These are phyloP conservation scores for Arthrinium phaeospermum DNA, from an alignment of 2,329 filamentous ascomycete species.

Conservation along the genomic window DNA sequence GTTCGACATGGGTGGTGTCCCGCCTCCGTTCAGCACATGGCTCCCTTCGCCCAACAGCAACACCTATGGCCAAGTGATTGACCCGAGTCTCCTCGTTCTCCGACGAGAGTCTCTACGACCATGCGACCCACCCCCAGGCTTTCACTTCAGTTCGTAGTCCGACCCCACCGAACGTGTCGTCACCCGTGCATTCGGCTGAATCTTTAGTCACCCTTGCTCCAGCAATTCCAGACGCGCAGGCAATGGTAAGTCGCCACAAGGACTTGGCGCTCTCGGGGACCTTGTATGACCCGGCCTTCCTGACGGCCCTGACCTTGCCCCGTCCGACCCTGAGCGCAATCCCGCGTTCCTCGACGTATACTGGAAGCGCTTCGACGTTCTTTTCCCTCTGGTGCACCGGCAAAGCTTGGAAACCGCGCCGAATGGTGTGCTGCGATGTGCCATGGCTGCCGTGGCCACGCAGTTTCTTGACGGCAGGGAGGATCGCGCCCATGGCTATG, in stretches of 20 bases:
- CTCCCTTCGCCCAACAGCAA: constrained; percentile 35
- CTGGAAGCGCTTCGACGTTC: constrained; percentile 56
- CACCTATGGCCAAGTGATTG: constrained; percentile 42
- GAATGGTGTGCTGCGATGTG: constrained; percentile 54
- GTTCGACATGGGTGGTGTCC: neutral
- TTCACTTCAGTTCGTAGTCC: constrained; percentile 55
- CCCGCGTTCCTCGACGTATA: constrained; percentile 57
- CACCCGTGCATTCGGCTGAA: constrained; percentile 53
- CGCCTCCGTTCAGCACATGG: neutral
- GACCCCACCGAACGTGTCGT: constrained; percentile 51
- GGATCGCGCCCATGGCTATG: constrained; percentile 55
- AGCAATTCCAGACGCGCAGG: constrained; percentile 45
- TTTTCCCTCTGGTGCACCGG: constrained; percentile 58
- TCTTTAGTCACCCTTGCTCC: constrained; percentile 53
- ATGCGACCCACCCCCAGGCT: constrained; percentile 42
- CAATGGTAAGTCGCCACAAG: constrained; percentile 48
- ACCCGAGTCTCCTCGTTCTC: constrained; percentile 45
- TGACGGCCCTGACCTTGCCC: constrained; percentile 43
- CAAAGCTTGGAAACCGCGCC: constrained; percentile 48
- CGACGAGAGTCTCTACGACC: constrained; percentile 39
- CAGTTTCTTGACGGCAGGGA: constrained; percentile 55
- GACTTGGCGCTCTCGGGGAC: constrained; percentile 33
- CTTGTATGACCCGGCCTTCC: constrained; percentile 32
- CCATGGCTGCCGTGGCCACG: constrained; percentile 63
- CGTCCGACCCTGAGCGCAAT: constrained; percentile 48